Conservation (phyloP, 495 filamentous ascomycete genomes). For the Talaromyces trachyspermus region DNA sequence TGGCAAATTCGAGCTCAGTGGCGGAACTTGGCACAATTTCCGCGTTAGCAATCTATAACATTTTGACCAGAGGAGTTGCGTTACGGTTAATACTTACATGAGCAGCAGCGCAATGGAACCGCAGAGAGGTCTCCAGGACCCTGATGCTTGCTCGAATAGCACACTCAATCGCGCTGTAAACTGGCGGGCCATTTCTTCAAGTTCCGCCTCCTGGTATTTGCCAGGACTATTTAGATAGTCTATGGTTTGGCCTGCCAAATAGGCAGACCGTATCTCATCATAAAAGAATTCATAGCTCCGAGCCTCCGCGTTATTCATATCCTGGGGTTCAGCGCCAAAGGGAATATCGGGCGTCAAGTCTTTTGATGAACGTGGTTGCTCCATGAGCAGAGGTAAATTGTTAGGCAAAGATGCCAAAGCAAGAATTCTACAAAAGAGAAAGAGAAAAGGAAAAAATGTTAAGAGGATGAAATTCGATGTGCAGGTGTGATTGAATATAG, state of each 20-base stretch:
- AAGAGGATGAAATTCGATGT: too few species aligned
- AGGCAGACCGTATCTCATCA: not conserved
- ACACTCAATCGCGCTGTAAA: not conserved
- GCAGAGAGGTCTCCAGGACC: slow-evolving; percentile 4
- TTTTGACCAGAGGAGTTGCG: not conserved
- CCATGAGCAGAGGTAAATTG: not conserved
- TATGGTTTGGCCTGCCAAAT: not conserved
- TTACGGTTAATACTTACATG: not conserved
- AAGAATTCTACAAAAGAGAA: not conserved
- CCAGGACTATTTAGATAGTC: not conserved
- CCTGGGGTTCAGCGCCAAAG: not conserved
- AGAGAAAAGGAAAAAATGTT: too few species aligned
- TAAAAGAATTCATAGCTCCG: not conserved
- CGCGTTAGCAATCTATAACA: not conserved
- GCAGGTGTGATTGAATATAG: too few species aligned
- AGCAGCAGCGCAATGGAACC: not conserved
- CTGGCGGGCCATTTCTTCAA: not conserved
- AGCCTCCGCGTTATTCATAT: not conserved
- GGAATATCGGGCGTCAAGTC: not conserved
- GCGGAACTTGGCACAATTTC: not conserved
- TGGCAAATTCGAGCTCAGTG: not conserved
- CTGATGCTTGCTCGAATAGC: not conserved
- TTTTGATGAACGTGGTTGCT: not conserved
- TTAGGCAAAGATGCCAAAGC: not conserved
- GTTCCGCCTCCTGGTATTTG: not conserved